These are phyloP conservation scores for Drechslera avenae DNA, from an alignment of 2,329 filamentous ascomycete species.

Conservation along the genomic window DNA sequence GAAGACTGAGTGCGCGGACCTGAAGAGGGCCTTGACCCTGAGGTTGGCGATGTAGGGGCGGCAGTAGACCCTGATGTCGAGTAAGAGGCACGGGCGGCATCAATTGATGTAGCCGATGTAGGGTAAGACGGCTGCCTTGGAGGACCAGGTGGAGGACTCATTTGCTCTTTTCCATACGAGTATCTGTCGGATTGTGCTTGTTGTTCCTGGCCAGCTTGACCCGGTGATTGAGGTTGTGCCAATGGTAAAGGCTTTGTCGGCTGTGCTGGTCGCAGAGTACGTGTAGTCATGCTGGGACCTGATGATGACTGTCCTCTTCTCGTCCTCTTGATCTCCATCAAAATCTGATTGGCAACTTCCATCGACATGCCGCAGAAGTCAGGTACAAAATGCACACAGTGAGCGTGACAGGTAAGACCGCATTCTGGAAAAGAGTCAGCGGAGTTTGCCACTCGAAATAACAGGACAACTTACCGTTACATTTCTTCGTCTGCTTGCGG, in stretches of 20 bases:
- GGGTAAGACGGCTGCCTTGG: conserved; percentile 51
- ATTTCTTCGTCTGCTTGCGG: conserved; percentile 92
- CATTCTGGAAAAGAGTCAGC: conserved; percentile 68
- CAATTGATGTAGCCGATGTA: conserved; percentile 49
- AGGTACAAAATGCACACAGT: conserved; percentile 92
- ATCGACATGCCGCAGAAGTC: conserved; percentile 99
- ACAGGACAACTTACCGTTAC: conserved; percentile 67
- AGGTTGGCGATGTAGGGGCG: conserved; percentile 55
- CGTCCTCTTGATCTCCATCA: conserved; percentile 81
- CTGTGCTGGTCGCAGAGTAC: conserved; percentile 27
- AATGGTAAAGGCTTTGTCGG: conserved; percentile 54
- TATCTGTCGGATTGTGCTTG: conserved; percentile 50
- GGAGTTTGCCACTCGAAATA: conserved; percentile 4
- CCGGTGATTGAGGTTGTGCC: conserved; percentile 39
- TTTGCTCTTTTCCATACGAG: conserved; percentile 56
- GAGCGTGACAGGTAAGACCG: conserved; percentile 84
- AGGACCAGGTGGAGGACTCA: conserved; percentile 43
- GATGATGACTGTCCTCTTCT: conserved; percentile 69
- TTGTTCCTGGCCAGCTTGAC: conserved; percentile 49
- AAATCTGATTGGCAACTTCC: conserved; percentile 92
- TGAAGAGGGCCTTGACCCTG: conserved; percentile 52
- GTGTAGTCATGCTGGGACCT: conserved; percentile 56
- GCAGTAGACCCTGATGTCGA: conserved; percentile 40
- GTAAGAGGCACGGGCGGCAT: conserved; percentile 56
- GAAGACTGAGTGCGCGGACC: conserved; percentile 57